phyloP scores from a whole-genome alignment of 2,329 filamentous ascomycete genomes.

The Fusarium nelsonii region DNA sequence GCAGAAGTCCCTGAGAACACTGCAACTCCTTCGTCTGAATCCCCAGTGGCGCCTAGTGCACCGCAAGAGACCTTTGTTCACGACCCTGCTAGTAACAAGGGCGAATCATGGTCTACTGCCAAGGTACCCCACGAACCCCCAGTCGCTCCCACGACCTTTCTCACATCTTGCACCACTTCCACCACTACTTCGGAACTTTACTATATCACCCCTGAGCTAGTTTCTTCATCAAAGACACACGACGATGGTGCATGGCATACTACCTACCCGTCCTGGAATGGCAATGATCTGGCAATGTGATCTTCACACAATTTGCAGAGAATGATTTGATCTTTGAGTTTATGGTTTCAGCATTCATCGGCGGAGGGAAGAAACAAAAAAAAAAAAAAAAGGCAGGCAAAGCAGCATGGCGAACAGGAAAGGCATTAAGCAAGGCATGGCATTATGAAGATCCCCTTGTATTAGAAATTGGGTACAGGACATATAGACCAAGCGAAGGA shows the following conservation, averaged over 20 bases:
- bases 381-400: conserved; percentile 1
- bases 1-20: conserved; percentile 11
- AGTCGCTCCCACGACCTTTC: conserved; percentile 30
- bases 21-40: conserved; percentile 7
- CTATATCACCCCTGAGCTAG: conserved; percentile 13
- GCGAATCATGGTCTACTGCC: conserved; percentile 19
- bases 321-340: conserved; percentile 11
- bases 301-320: not conserved
- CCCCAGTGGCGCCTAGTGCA: conserved; percentile 6
- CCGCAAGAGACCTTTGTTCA: conserved; percentile 23
- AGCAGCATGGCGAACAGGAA: conserved; percentile 27
- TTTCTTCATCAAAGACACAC: conserved; percentile 48
- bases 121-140: conserved; percentile 12
- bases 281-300: conserved; percentile 45
- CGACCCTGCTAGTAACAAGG: conserved; percentile 4
- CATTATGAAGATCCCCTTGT: conserved; percentile 21
- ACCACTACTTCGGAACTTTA: conserved; percentile 25
- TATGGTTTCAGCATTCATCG: not conserved
- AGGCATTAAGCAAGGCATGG: conserved; percentile 23
- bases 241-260: conserved; percentile 63
- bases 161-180: conserved; percentile 16
- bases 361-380: conserved; percentile 2
- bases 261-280: conserved; percentile 60
- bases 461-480: conserved; percentile 16
- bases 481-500: conserved; percentile 37